Evolutionary conservation across 495 filamentous ascomycete species (phyloP).

Genomic region (Podospora australis): DNA sequence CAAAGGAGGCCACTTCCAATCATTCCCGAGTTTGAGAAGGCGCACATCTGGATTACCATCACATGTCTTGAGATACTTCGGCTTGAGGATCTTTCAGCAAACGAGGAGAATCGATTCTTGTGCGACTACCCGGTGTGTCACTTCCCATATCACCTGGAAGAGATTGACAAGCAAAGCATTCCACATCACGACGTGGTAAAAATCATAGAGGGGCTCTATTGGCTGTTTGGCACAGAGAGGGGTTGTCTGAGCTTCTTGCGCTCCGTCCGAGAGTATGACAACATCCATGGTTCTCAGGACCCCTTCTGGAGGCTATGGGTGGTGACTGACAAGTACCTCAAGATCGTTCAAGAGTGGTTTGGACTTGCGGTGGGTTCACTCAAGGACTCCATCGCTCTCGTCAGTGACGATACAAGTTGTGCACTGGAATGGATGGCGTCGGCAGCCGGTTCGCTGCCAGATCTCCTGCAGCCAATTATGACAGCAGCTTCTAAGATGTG

Average conservation of each 20-base stretch:
- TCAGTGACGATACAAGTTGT: neutral
- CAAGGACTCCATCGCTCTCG: neutral
- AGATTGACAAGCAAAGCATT: neutral
- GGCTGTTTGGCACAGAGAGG: constrained; percentile 7
- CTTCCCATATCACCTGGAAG: neutral
- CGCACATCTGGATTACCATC: neutral
- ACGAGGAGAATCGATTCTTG: neutral
- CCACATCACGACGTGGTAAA: neutral
- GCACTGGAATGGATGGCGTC: neutral
- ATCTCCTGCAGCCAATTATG: neutral
- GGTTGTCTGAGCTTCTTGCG: neutral
- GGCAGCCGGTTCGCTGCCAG: neutral
- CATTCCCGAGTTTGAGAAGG: neutral
- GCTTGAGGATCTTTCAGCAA: neutral
- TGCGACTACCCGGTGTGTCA: neutral
- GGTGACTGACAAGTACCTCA: constrained; percentile 6
- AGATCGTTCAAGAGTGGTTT: constrained; percentile 5
- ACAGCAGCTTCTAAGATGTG: constrained; percentile 1
- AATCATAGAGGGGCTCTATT: constrained; percentile 8
- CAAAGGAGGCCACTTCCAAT: neutral
- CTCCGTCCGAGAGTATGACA: constrained; percentile 1
- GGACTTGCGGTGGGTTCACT: neutral
- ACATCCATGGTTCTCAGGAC: neutral
- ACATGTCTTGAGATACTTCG: neutral
- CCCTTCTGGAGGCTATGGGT: constrained; percentile 7